Percentiles rank a stretch among this genome's conserved stretches.
Conservation (phyloP, 1,284 basidiomycete species). For the Moniliella sp. region DNA sequence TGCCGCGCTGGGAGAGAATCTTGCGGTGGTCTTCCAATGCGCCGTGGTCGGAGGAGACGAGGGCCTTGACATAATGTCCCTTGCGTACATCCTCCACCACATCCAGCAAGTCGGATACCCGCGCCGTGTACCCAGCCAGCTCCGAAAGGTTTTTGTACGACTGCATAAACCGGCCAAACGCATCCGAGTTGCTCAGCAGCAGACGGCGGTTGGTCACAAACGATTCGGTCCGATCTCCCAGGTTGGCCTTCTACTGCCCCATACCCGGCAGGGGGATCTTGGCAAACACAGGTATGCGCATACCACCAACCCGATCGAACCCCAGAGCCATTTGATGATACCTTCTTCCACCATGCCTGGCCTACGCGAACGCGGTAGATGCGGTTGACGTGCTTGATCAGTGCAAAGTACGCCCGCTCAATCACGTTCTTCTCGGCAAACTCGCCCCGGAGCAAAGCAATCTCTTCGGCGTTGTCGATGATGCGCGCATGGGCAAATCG, state of each 20-base stretch:
- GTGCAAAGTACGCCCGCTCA: conserved; percentile 67
- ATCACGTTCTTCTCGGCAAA: conserved; percentile 75
- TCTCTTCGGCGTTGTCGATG: conserved; percentile 73
- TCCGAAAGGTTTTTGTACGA: conserved; percentile 81
- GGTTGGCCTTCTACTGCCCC: conserved; percentile 15
- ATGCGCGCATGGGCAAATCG: conserved; percentile 82
- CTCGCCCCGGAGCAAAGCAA: conserved; percentile 79
- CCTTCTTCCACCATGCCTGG: conserved; percentile 66
- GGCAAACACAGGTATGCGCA: conserved; percentile 89
- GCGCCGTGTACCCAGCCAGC: conserved; percentile 78
- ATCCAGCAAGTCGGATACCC: conserved; percentile 68
- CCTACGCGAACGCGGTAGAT: conserved; percentile 63
- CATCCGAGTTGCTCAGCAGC: conserved; percentile 47
- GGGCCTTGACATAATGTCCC: conserved; percentile 74
- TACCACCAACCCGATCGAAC: conserved; percentile 68
- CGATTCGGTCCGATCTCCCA: conserved; percentile 29
- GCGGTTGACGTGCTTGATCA: conserved; percentile 68
- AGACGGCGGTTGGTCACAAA: conserved; percentile 85
- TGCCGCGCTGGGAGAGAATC: conserved; percentile 62
- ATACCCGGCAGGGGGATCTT: conserved; percentile 47
- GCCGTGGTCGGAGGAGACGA: conserved; percentile 45
- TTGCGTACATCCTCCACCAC: conserved; percentile 70
- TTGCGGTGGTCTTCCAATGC: conserved; percentile 58
- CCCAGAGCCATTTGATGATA: conserved; percentile 89
- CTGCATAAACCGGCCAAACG: conserved; percentile 56